Conservation (phyloP, 1,284 basidiomycete genomes). For the Inonotus obliquus region DNA sequence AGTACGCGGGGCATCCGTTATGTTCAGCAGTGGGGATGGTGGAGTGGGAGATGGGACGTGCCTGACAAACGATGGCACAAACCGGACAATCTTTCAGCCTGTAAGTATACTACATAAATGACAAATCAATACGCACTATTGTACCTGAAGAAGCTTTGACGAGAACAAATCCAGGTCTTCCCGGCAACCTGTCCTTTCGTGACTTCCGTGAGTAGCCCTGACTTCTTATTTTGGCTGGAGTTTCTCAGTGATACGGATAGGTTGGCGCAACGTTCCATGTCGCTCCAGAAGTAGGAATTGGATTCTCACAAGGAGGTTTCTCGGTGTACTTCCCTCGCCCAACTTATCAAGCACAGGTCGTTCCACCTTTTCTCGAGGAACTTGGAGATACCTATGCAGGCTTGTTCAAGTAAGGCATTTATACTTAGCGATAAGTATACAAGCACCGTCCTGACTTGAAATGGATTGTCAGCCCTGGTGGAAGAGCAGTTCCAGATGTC, state of each 20-base stretch:
- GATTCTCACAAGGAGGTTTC: slow-evolving; percentile 45
- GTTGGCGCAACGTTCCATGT: slow-evolving; percentile 27
- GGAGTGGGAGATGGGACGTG: slow-evolving; percentile 37
- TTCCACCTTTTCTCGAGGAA: slow-evolving; percentile 31
- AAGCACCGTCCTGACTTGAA: neutral
- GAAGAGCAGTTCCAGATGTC: slow-evolving; percentile 37
- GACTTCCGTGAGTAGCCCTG: slow-evolving; percentile 14
- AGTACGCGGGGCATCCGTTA: slow-evolving; percentile 39
- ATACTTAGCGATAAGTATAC: neutral
- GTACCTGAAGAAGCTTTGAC: neutral
- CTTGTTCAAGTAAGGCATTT: slow-evolving; percentile 22
- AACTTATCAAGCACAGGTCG: slow-evolving; percentile 36
- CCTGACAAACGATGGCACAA: slow-evolving; percentile 36
- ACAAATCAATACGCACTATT: too few species aligned
- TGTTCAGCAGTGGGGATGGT: slow-evolving; percentile 40
- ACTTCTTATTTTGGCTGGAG: neutral
- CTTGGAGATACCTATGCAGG: slow-evolving; percentile 29
- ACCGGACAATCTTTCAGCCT: slow-evolving; percentile 35
- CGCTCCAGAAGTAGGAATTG: slow-evolving; percentile 25
- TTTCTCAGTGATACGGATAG: slow-evolving; percentile 14
- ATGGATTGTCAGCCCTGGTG: slow-evolving; percentile 21
- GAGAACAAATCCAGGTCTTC: slow-evolving; percentile 28
- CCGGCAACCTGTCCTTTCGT: slow-evolving; percentile 33
- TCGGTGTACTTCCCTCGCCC: slow-evolving; percentile 41
- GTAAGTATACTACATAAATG: neutral